Evolutionary conservation across 148 eudicot species (phyloP).

Genomic region (Gaultheria prostrata): DNA sequence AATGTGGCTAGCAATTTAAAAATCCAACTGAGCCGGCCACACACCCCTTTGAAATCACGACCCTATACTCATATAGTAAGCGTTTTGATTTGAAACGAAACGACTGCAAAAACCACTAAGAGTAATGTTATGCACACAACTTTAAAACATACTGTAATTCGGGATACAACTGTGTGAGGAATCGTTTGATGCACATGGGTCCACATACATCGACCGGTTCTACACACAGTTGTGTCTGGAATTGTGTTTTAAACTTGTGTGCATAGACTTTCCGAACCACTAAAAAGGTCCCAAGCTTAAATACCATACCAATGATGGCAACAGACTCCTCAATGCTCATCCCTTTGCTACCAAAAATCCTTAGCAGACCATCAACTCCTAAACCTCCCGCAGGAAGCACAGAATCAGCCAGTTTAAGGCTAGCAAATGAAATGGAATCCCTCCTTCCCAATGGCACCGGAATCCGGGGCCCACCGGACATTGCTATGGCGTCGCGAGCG

Average conservation of each 20-base stretch:
- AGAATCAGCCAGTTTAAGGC: slow-evolving; percentile 34
- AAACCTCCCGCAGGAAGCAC: slow-evolving; percentile 38
- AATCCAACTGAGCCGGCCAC: too few species aligned
- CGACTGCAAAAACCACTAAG: background rate
- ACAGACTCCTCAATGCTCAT: slow-evolving; percentile 49
- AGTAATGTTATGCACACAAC: too few species aligned
- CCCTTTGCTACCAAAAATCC: slow-evolving; percentile 43
- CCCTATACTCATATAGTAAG: background rate
- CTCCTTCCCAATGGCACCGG: slow-evolving; percentile 54
- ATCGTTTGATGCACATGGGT: too few species aligned
- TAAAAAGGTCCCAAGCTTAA: background rate
- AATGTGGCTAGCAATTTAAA: too few species aligned
- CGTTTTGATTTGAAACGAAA: background rate
- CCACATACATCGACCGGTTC: too few species aligned
- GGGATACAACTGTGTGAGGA: too few species aligned
- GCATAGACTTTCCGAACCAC: too few species aligned
- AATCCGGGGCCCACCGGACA: slow-evolving; percentile 43
- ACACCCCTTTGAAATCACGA: background rate
- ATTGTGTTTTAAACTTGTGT: too few species aligned
- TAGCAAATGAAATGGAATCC: slow-evolving; percentile 39
- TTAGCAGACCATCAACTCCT: slow-evolving; percentile 33
- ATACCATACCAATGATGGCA: slow-evolving; percentile 44
- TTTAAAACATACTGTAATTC: too few species aligned
- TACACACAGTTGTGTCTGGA: too few species aligned
- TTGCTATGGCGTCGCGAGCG: slow-evolving; percentile 42